Conservation (phyloP, 2,329 filamentous ascomycete genomes). For the Bipolaris cookei region DNA sequence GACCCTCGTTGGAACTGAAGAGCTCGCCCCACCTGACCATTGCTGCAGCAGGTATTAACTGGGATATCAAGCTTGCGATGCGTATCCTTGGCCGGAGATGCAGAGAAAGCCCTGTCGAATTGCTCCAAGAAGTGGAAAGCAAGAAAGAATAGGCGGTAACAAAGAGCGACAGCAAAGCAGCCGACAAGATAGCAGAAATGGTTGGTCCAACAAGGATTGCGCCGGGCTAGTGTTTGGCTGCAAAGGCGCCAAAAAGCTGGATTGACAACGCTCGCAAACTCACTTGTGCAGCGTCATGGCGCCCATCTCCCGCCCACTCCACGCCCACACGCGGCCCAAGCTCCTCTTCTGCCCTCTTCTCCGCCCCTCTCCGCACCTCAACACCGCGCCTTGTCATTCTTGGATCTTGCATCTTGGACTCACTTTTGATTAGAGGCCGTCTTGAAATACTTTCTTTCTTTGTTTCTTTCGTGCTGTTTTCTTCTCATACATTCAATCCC, state of each 20-base stretch:
- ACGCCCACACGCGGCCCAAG: conserved; percentile 19
- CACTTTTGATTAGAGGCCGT: not conserved
- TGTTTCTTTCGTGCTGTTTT: not conserved
- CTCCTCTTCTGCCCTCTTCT: conserved; percentile 16
- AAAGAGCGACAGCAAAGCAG: conserved; percentile 9
- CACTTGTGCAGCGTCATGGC: conserved; percentile 26
- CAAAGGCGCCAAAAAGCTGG: conserved; percentile 23
- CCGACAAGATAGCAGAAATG: conserved; percentile 4
- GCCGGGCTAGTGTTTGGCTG: conserved; percentile 19
- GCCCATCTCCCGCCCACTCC: conserved; percentile 6
- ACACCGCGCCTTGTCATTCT: conserved; percentile 1
- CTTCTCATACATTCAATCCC: not conserved
- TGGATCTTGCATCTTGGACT: not conserved
- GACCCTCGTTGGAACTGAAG: conserved; percentile 47
- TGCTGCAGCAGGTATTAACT: conserved; percentile 3
- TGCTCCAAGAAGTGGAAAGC: not conserved
- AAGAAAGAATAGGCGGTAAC: conserved; percentile 2
- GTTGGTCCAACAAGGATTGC: conserved; percentile 6
- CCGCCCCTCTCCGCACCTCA: not conserved
- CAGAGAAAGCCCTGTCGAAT: not conserved
- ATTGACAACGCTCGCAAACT: conserved; percentile 8
- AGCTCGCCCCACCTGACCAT: conserved; percentile 52
- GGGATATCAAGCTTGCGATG: not conserved
- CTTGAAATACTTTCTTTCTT: not conserved
- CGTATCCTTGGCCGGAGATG: not conserved